Percentiles rank a stretch among this genome's conserved stretches.
phyloP scores from a whole-genome alignment of 2,329 filamentous ascomycete species.

The Colletotrichum caudatum region DNA sequence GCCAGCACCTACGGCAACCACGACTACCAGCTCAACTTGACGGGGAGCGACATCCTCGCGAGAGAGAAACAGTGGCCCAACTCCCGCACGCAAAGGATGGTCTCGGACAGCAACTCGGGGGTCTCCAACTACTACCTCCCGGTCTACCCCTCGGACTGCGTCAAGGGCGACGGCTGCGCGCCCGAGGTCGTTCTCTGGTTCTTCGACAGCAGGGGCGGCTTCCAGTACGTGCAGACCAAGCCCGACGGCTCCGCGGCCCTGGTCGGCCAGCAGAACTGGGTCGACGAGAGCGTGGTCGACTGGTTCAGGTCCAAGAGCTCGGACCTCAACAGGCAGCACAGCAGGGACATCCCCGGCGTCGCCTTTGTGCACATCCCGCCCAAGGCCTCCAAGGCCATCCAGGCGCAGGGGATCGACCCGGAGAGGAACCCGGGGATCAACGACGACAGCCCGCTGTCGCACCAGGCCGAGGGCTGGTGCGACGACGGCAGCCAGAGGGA shows the following conservation, averaged over 20 bases:
- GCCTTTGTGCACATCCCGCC: conserved; percentile 64
- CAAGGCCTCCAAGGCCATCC: conserved; percentile 56
- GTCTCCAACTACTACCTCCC: conserved; percentile 62
- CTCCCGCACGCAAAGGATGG: conserved; percentile 56
- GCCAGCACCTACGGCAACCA: conserved; percentile 80
- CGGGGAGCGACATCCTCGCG: conserved; percentile 57
- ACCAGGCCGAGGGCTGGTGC: conserved; percentile 60
- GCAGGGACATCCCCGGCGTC: conserved; percentile 57
- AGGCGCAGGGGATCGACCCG: conserved; percentile 53
- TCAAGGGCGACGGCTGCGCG: conserved; percentile 46
- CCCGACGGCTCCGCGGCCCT: conserved; percentile 43
- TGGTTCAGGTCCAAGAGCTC: conserved; percentile 57
- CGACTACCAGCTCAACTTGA: conserved; percentile 71
- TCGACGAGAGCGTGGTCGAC: conserved; percentile 56
- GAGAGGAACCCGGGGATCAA: conserved; percentile 59
- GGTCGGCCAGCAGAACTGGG: conserved; percentile 58
- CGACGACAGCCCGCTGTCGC: conserved; percentile 54
- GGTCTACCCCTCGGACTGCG: conserved; percentile 55
- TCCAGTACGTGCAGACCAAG: conserved; percentile 54
- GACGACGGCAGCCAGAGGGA: conserved; percentile 52
- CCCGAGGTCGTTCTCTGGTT: conserved; percentile 73
- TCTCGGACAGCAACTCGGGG: conserved; percentile 51
- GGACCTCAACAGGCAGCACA: conserved; percentile 48
- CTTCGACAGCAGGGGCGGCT: conserved; percentile 75
- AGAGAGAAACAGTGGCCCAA: conserved; percentile 56